Evolutionary conservation across 2,329 filamentous ascomycete species (phyloP).

Genomic region (Botrytis cinerea): DNA sequence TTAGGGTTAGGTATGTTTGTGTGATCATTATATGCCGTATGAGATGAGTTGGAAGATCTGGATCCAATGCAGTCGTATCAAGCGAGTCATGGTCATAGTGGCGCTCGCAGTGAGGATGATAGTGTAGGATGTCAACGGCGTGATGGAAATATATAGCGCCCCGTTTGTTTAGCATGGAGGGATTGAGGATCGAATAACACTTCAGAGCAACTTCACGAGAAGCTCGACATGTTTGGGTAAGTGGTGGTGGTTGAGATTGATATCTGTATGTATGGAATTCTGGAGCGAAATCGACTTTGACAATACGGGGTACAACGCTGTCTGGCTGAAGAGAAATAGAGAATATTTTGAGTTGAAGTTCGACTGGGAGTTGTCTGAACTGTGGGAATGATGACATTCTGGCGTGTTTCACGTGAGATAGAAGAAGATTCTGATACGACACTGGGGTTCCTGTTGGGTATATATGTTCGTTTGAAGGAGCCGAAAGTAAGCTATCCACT

Average conservation of each 20-base stretch:
- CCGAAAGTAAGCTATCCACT: neutral
- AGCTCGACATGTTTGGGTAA: slow-evolving; percentile 1
- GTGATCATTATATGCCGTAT: slow-evolving; percentile 19
- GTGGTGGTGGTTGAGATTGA: slow-evolving; percentile 5
- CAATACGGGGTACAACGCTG: slow-evolving; percentile 4
- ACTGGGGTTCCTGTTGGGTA: no score
- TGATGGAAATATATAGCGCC: slow-evolving; percentile 16
- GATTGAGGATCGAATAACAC: neutral
- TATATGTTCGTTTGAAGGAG: neutral
- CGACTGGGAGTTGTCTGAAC: slow-evolving; percentile 4
- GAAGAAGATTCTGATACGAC: neutral
- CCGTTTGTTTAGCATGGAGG: neutral
- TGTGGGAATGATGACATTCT: slow-evolving; percentile 11
- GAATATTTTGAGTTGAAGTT: slow-evolving; percentile 20
- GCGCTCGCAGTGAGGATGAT: neutral
- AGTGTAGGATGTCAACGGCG: slow-evolving; percentile 7
- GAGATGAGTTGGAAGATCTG: neutral
- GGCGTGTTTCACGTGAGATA: neutral
- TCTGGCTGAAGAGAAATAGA: slow-evolving; percentile 2
- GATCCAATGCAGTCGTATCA: neutral
- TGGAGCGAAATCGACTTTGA: neutral
- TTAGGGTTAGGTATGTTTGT: slow-evolving; percentile 7
- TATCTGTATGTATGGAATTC: neutral
- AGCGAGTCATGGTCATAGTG: neutral
- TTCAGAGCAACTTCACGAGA: slow-evolving; percentile 16